These are phyloP conservation scores for Boletus sp. DNA, from an alignment of 768 basidiomycete genomes.

Conservation along the genomic window DNA sequence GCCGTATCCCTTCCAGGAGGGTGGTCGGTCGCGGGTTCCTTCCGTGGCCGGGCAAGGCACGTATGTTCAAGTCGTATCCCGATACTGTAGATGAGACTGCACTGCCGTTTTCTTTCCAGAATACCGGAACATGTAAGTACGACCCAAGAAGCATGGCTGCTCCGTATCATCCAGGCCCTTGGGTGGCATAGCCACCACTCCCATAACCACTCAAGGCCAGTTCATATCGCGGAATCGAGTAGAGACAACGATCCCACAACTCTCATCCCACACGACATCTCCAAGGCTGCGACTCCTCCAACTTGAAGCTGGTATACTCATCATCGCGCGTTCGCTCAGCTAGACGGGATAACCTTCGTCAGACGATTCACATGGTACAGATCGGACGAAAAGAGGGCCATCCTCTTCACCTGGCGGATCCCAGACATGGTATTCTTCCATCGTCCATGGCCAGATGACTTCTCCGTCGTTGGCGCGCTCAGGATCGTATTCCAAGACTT, in stretches of 20 bases:
- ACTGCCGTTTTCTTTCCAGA: too few species aligned
- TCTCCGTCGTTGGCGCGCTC: background rate
- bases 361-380: background rate
- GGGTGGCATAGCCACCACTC: too few species aligned
- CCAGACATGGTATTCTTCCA: background rate
- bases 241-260: too few species aligned
- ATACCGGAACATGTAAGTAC: too few species aligned
- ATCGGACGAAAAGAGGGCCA: background rate
- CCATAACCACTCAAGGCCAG: too few species aligned
- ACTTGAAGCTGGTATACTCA: too few species aligned
- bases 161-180: too few species aligned
- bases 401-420: background rate
- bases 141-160: too few species aligned
- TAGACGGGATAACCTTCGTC: background rate
- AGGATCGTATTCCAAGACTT: constrained; percentile 3
- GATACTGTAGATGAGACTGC: too few species aligned
- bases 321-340: background rate
- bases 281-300: background rate
- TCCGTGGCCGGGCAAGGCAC: too few species aligned
- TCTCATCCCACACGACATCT: background rate
- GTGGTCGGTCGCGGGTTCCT: background rate
- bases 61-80: too few species aligned
- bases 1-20: background rate
- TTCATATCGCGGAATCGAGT: too few species aligned
- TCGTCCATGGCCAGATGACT: background rate